Evolutionary conservation across 768 basidiomycete genomes (phyloP), one percentile per base, ranked within the genome.

Genomic region (Lyophyllum semitale): DNA sequence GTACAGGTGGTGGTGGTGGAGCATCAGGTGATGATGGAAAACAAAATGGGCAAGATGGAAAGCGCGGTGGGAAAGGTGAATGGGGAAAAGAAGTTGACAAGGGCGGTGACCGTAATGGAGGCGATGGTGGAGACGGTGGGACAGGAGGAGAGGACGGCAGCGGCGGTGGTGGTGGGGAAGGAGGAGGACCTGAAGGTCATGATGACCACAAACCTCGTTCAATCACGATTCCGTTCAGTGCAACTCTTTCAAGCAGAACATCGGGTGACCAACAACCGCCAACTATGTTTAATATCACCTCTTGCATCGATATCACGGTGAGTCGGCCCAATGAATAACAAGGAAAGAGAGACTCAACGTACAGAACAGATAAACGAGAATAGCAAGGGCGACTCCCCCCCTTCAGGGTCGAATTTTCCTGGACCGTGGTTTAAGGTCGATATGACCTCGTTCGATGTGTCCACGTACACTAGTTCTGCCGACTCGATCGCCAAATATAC

Each of bases 281-380:
- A n/a, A 35, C 37, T 9, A 27, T 22, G 12, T 51, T 51, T 23
- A 27, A 23, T 9, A 51, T 41, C 25, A 29, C 37, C 15, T 38
- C 49, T n/a, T n/a, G 37, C 8, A 13, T 51, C n/a, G 49, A 51
- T 41, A 41, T 51, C 37, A 38, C 40, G 15, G 49, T 41, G 25
- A n/a, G 22, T 40, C 17, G 11, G 18, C 26, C 37, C 25, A 15
- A 22, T 27, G 9, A 2, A 3, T 23, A 8, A 49, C 11, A 17
- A 13, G 8, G 8, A 15, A 35, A 35, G 4, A n/a, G n/a, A n/a
- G 35, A 4, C 7, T 26, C 12, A 49, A 49, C 41, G 11, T 2
- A 20, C 4, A n/a, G 1, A 13, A n/a, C 29, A 51, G 49, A 40
- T 51, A 8, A 37, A 51, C 7, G 37, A 17, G 23, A 51, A 51